Evolutionary conservation across 1,284 basidiomycete species (phyloP).

Genomic region (Ceratobasidium sp.): DNA sequence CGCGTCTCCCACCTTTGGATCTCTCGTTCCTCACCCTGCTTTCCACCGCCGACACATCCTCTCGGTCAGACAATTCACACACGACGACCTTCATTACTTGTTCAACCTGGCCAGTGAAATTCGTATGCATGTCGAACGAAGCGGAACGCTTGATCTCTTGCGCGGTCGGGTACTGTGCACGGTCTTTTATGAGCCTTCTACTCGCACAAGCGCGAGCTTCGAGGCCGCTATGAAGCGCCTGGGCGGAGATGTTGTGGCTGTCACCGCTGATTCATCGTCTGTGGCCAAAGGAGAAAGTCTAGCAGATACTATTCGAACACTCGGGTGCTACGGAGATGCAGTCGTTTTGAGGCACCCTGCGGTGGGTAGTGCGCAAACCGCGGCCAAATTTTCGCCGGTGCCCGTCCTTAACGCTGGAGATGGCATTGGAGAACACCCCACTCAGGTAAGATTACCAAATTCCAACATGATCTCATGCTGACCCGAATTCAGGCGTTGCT

Average conservation of each 20-base stretch:
- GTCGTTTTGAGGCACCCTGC: slow-evolving; percentile 95
- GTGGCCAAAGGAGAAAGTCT: slow-evolving; percentile 95
- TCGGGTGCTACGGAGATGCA: slow-evolving; percentile 96
- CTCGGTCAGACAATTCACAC: slow-evolving; percentile 91
- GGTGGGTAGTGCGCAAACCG: slow-evolving; percentile 87
- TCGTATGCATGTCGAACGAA: slow-evolving; percentile 93
- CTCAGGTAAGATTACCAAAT: slow-evolving; percentile 66
- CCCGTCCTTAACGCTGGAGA: slow-evolving; percentile 98
- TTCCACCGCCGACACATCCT: slow-evolving; percentile 91
- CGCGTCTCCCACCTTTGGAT: slow-evolving; percentile 36
- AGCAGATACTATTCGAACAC: slow-evolving; percentile 91
- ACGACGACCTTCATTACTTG: slow-evolving; percentile 90
- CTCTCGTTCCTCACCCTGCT: slow-evolving; percentile 62
- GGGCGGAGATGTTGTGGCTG: slow-evolving; percentile 91
- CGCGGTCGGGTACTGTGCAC: slow-evolving; percentile 92
- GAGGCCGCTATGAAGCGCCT: slow-evolving; percentile 99
- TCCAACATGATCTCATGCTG: not conserved
- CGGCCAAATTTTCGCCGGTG: slow-evolving; percentile 93
- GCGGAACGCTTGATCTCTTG: slow-evolving; percentile 87
- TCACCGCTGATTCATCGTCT: slow-evolving; percentile 83
- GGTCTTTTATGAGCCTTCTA: slow-evolving; percentile 98
- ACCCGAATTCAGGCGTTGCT: slow-evolving; percentile 70
- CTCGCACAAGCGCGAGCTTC: slow-evolving; percentile 95
- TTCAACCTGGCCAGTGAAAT: slow-evolving; percentile 97
- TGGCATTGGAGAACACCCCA: slow-evolving; percentile 97